Evolutionary conservation across 2,329 filamentous ascomycete species (phyloP), one percentile per base, ranked within the genome.

Genomic region (Arachnomyces sp.): DNA sequence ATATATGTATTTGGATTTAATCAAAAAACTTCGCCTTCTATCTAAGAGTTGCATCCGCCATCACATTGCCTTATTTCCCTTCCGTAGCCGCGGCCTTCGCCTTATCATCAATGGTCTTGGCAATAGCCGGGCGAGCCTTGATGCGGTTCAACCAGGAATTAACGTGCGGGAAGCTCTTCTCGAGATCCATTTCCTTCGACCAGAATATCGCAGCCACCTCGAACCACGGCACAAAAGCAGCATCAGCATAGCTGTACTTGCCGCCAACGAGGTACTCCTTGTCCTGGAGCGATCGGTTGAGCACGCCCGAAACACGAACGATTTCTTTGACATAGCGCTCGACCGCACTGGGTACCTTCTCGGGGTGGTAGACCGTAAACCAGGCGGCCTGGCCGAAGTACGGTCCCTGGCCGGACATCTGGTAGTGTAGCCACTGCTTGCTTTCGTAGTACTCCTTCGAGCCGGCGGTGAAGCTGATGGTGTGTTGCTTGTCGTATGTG

Each of bases 381-480:
- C 63, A 69, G 25, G 51, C 53, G 3, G 52, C 50, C 47, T 67
- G 65, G 5, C 67, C 67, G 41, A 58, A 69, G 45, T 69, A 70
- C 3, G 66, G 66, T 4, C 65, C 67, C 40, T 70, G 67, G 9
- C 65, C 65, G 2, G 56, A 56, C 14, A 52, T 51, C 49, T 69
- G 65, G 50, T 59, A 68, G 46, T 54, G 59, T 8, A 69, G 54
- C 61, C 63, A 69, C 31, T 67, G 64, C 40, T 58, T 60, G 3
- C 55, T 53, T 6, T 56, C 50, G 40, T 60, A 63, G 17, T 43
- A 48, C 34, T 66, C 61, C 3, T 42, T 51, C 15, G 43, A 42
- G 0, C 57, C 59, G 2, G 50, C 36, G 1, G 64, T 18, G 32
- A 39, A 65, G 4, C 62, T 61, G 7, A 69, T 52, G 17, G 44